These are phyloP conservation scores for Lentinula sp. DNA, from an alignment of 768 basidiomycete genomes.

Conservation along the genomic window DNA sequence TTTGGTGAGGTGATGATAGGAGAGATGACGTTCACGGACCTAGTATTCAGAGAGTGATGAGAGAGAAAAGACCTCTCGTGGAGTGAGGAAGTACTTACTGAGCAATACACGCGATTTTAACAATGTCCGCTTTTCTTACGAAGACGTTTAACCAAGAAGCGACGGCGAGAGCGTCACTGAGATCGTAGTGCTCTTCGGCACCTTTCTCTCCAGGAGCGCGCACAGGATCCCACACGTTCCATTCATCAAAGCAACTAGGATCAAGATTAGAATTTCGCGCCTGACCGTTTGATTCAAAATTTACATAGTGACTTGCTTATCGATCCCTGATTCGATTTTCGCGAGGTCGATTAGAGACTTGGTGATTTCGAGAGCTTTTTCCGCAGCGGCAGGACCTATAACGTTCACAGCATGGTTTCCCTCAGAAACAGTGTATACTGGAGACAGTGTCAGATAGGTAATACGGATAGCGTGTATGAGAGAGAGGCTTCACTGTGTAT, in stretches of 20 bases:
- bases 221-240: constrained; percentile 52
- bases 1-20: constrained; percentile 40
- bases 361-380: constrained; percentile 45
- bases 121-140: constrained; percentile 50
- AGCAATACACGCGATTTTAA: constrained; percentile 57
- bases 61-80: constrained; percentile 15
- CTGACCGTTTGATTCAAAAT: background rate
- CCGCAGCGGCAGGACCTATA: constrained; percentile 48
- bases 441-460: background rate
- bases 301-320: constrained; percentile 32
- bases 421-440: constrained; percentile 35
- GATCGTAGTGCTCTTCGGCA: constrained; percentile 48
- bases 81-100: constrained; percentile 50
- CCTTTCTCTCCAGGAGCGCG: constrained; percentile 43
- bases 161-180: constrained; percentile 50
- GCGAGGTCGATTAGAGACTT: constrained; percentile 47
- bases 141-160: constrained; percentile 59
- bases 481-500: constrained; percentile 26
- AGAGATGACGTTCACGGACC: background rate
- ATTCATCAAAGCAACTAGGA: constrained; percentile 45
- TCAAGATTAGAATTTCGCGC: background rate
- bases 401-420: constrained; percentile 46
- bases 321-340: constrained; percentile 30
- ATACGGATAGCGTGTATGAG: background rate
- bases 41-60: background rate